phyloP scores from a whole-genome alignment of 2,329 filamentous ascomycete species.

The Hymenoscyphus linearis region DNA sequence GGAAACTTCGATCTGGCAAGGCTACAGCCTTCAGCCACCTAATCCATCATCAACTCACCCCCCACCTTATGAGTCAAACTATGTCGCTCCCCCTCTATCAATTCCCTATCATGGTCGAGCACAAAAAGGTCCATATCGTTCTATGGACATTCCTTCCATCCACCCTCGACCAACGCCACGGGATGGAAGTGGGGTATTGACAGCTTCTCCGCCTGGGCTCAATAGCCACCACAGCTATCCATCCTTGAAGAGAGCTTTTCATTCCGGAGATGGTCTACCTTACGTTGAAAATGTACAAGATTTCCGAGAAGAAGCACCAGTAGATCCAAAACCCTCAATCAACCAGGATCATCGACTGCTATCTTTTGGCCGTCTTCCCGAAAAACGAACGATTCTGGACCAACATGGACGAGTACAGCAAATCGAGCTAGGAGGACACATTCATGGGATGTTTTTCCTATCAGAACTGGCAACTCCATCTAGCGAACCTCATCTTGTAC shows the following conservation, averaged over 20 bases:
- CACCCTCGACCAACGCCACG: constrained; percentile 21
- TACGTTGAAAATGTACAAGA: constrained; percentile 28
- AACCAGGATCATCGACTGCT: constrained; percentile 32
- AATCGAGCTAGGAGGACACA: constrained; percentile 57
- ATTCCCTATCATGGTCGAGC: constrained; percentile 26
- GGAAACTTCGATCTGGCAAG: constrained; percentile 30
- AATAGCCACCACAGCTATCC: constrained; percentile 31
- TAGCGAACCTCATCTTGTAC: constrained; percentile 47
- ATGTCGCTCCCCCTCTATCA: constrained; percentile 20
- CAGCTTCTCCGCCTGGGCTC: constrained; percentile 26
- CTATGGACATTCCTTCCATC: constrained; percentile 29
- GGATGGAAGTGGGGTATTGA: constrained; percentile 22
- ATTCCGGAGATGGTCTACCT: constrained; percentile 23
- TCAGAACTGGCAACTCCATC: constrained; percentile 52
- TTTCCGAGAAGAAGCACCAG: constrained; percentile 29
- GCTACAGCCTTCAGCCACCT: constrained; percentile 28
- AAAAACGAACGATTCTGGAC: constrained; percentile 45
- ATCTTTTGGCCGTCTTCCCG: constrained; percentile 28
- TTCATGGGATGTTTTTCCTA: constrained; percentile 86
- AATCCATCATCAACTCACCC: constrained; percentile 19
- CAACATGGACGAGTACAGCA: constrained; percentile 43
- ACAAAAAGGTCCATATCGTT: constrained; percentile 27
- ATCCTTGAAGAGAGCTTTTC: constrained; percentile 31
- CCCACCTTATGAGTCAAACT: constrained; percentile 26
- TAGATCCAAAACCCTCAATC: constrained; percentile 28